Conservation (phyloP, 192 early-diverging fungal species). For the Pilobolus umbonatus region DNA sequence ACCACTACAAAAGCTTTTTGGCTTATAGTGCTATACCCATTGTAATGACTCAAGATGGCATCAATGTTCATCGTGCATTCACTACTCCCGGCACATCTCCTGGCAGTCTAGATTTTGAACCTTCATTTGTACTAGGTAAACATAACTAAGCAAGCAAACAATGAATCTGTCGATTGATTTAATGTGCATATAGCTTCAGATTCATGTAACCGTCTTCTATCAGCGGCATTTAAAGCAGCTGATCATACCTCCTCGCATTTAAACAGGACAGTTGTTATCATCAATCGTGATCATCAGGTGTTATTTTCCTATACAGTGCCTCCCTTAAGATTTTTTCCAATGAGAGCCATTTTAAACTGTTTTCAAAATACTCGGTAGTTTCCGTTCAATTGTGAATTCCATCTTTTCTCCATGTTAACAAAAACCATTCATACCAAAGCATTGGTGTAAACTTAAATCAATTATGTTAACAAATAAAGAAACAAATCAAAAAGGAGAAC, state of each 20-base stretch:
- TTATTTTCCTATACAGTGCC: not conserved
- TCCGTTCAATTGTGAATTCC: no score
- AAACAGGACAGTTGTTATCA: conserved; percentile 3
- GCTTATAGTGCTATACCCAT: not conserved
- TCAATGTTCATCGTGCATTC: not conserved
- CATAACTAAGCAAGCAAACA: not conserved
- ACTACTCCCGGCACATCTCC: not conserved
- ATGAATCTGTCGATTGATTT: not conserved
- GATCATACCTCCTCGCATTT: not conserved
- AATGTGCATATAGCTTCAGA: not conserved
- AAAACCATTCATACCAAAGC: no score
- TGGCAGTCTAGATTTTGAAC: conserved; percentile 1
- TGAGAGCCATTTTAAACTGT: not conserved
- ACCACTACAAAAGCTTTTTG: not conserved
- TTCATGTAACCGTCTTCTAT: not conserved
- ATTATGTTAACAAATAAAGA: not conserved
- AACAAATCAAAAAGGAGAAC: not conserved
- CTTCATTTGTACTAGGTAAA: conserved; percentile 11
- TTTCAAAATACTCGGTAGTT: no score
- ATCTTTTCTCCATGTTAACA: no score
- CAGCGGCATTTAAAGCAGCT: not conserved
- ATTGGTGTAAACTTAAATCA: no score
- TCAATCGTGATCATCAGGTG: not conserved
- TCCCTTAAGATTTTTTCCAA: not conserved
- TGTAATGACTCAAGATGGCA: conserved; percentile 2